Evolutionary conservation across 805 yeast genomes (phyloP), one percentile per base, ranked within the genome.

Genomic region (Lachancea cidri): DNA sequence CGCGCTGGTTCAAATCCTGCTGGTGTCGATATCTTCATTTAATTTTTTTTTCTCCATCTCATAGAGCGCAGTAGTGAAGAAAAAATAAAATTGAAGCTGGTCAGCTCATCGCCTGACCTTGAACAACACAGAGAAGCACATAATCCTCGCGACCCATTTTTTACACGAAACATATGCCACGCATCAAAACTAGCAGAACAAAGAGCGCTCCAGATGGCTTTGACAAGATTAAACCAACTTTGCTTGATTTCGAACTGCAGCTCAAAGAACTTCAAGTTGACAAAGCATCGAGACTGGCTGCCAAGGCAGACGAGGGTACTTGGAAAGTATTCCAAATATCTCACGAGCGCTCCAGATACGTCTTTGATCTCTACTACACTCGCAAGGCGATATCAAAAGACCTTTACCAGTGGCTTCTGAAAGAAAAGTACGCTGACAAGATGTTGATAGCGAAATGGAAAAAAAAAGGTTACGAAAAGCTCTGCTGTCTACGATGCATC

Each of bases 401-500:
- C 29, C 66, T 88, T 5, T 88, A 86, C 60, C 79, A 79, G 33
- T 88, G 87, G 83, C 64, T 87, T 16, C 53, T 86, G 34, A 74
- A 74, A 51, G 79, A 84, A 50, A 74, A 76, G 44, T 76, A 77
- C 47, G 84, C 76, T 2, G 91, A 88, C 55, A 75, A 68, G 4
- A 73, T 77, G 33, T 64, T 88, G 42, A 85, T 88, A 22, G 91
- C 95, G 17, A 88, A 82, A 68, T 83, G 89, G 89, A 79, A 77
- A 61, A 81, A 81, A 54, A 80, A 76, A 54, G 96, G 96, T 7
- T 88, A 88, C 59, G 96, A 88, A 56, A 75, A 81, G 42, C 65
- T 88, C 35, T 88, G 97, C 56, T 88, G 97, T 58, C 60, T 88
- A 44, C 72, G 74, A 47, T 88, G 97, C 58, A 86, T 88, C 25